phyloP scores from a whole-genome alignment of 2,329 filamentous ascomycete species.

The Ascochyta viciae-villosae region DNA sequence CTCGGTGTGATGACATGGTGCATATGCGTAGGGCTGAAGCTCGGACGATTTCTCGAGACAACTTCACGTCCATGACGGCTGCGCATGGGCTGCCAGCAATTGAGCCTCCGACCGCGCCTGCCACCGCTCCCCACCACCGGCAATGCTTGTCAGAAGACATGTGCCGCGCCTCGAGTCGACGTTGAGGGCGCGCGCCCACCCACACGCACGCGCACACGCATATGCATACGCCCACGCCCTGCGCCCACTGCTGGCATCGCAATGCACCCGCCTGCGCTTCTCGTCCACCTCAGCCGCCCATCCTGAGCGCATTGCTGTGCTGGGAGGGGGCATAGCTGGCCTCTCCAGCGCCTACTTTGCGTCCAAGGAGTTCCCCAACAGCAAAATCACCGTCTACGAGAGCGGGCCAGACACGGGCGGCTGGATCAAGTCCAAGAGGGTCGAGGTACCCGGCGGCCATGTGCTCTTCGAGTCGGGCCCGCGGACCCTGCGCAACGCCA shows the following conservation, averaged over 20 bases:
- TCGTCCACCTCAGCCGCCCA: slow-evolving; percentile 31
- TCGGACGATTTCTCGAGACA: slow-evolving; percentile 17
- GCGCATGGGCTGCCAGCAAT: slow-evolving; percentile 16
- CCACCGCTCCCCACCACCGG: slow-evolving; percentile 31
- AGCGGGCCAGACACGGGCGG: slow-evolving; percentile 74
- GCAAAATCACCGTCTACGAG: slow-evolving; percentile 84
- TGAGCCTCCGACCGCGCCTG: slow-evolving; percentile 15
- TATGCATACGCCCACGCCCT: background rate
- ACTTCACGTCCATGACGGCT: slow-evolving; percentile 20
- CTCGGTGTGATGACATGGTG: background rate
- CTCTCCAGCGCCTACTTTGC: slow-evolving; percentile 71
- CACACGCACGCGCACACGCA: no score
- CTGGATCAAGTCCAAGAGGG: slow-evolving; percentile 76
- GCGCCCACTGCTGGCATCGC: slow-evolving; percentile 29
- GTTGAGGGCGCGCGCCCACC: slow-evolving; percentile 31
- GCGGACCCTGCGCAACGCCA: slow-evolving; percentile 74
- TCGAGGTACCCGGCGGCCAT: slow-evolving; percentile 66
- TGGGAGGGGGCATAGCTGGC: slow-evolving; percentile 61
- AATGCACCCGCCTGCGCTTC: slow-evolving; percentile 22
- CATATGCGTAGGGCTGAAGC: slow-evolving; percentile 25
- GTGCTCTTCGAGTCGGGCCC: slow-evolving; percentile 86
- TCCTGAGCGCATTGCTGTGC: slow-evolving; percentile 55
- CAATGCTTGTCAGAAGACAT: slow-evolving; percentile 50
- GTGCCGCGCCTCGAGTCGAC: slow-evolving; percentile 42
- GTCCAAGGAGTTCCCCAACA: slow-evolving; percentile 68